Base-by-base conservation (phyloP, 2,329 filamentous ascomycete species). In the Fusarium sacchari region DNA sequence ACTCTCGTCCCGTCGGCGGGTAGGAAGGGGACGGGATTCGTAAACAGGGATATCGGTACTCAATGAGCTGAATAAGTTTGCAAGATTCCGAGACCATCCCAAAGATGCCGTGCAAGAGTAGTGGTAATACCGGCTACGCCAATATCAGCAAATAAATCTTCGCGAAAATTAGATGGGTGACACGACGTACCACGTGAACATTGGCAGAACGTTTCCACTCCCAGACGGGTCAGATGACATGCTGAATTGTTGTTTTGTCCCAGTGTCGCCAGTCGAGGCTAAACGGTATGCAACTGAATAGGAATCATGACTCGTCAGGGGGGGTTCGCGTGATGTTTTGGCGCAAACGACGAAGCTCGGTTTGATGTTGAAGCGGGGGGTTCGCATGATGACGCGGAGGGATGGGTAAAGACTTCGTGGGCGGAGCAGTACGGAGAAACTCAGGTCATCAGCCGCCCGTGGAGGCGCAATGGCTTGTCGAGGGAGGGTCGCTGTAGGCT, bases 1-100 rank as follows among this genome's bases (percentile, higher is more conserved):
- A 77, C 93, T 95, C 84, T 97, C 94, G 84, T 99, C 42, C 42
- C 12, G 2, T 44, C 1, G 2, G 24, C 4, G 8, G 42, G 8
- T 14, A 5, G 2, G 7, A 26, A 46, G 24, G 13, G 14, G 3
- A 46, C 12, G 7, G 12, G 24, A 10, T 44, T 44, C 7, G 43
- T 44, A 4, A 44, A 6, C 1, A 20, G 14, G 24, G 4, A 26
- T 3, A 46, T 46, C 8, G 24, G 18, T 14, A 6, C 24, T 20
- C 4, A 20, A 1, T 3, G 4, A 46, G 24, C 7, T 26, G 4
- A 14, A 14, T 5, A 14, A 20, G 43, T 6, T 17, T 24, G 18
- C 24, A 44, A 26, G 4, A 5, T 9, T 44, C 24, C 8, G 5
- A 14, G 18, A 9, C 3, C 4, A 0, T 26, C 7, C 5, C 14